These are phyloP conservation scores for Aspergillus heteromorphus DNA, from an alignment of 495 filamentous ascomycete species.

Conservation along the genomic window DNA sequence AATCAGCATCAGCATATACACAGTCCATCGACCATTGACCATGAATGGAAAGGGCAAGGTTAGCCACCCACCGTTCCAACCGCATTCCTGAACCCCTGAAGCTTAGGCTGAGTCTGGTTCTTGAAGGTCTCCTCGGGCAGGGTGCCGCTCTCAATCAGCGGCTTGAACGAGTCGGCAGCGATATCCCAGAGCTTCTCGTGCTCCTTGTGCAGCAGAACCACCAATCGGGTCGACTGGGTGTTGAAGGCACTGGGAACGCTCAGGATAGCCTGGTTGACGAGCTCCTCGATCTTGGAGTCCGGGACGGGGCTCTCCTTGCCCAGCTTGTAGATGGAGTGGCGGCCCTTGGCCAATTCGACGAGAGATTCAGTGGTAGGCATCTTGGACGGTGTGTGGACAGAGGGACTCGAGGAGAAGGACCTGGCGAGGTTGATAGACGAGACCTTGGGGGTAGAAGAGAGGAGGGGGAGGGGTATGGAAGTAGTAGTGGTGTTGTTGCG, in stretches of 20 bases:
- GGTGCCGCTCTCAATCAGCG: constrained; percentile 27
- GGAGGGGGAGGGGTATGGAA: constrained; percentile 36
- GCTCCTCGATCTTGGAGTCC: constrained; percentile 45
- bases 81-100: constrained; percentile 39
- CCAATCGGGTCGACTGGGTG: constrained; percentile 48
- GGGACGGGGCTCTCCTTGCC: constrained; percentile 39
- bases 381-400: constrained; percentile 11
- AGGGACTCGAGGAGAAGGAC: constrained; percentile 62
- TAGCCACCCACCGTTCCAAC: constrained; percentile 42
- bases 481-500: too few species aligned
- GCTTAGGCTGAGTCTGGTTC: constrained; percentile 40
- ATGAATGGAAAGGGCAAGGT: neutral
- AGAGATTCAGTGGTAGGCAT: constrained; percentile 30
- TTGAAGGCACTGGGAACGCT: constrained; percentile 51
- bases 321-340: constrained; percentile 48
- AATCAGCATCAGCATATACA: constrained; percentile 2
- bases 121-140: constrained; percentile 39
- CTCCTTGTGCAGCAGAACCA: constrained; percentile 43
- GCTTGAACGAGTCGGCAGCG: constrained; percentile 32
- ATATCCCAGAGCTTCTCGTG: constrained; percentile 50
- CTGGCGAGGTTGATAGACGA: constrained; percentile 24
- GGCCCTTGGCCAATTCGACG: constrained; percentile 33
- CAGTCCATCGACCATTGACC: too few species aligned
- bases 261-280: constrained; percentile 43
- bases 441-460: constrained; percentile 19